Base-by-base conservation (phyloP, 352 stramenopile species). In the Phytophthora niederhauseri region DNA sequence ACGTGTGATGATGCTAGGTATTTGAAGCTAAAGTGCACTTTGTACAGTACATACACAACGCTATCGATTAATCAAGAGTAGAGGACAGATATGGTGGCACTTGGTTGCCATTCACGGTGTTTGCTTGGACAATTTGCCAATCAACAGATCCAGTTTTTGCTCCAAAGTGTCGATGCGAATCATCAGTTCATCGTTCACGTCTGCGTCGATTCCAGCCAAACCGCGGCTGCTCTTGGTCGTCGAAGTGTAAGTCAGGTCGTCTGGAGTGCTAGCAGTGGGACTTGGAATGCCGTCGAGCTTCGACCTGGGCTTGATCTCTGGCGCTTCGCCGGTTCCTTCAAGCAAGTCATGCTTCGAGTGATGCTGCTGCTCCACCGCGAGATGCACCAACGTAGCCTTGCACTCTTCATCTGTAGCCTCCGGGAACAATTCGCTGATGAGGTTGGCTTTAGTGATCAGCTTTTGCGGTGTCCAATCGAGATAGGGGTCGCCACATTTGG, bases 301-400 rank as follows among this genome's bases (percentile, higher is more conserved):
- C 38, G 30, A 11, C 8, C 61, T 66, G 14, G 8, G 8, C 4
- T 65, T 58, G n/a, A 9, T 1, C 14, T 14, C 14, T 51, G 30
- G n/a, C 19, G 51, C 15, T 36, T 22, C 26, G 9, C 0, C 45
- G 26, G 15, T 17, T 22, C 61, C 43, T 46, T 57, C 49, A 22
- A 62, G 20, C 20, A 55, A 15, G n/a, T 72, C 57, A 30, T 72
- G 64, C 0, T 30, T 57, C 12, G 57, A 65, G 22, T 64, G 64
- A 24, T 68, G 62, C 9, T 36, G 28, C 22, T 64, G 48, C 24
- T 64, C 67, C 12, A 34, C 41, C 30, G 57, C 34, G 12, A 78
- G 67, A 38, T 78, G 61, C 3, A 14, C 26, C 19, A 78, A 14
- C n/a, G 67, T 78, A 15, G 71, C 62, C 12, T 68, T 48, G 4